Base-by-base conservation (phyloP, 1,139 yeast species). In the Blastobotrys persicus region DNA sequence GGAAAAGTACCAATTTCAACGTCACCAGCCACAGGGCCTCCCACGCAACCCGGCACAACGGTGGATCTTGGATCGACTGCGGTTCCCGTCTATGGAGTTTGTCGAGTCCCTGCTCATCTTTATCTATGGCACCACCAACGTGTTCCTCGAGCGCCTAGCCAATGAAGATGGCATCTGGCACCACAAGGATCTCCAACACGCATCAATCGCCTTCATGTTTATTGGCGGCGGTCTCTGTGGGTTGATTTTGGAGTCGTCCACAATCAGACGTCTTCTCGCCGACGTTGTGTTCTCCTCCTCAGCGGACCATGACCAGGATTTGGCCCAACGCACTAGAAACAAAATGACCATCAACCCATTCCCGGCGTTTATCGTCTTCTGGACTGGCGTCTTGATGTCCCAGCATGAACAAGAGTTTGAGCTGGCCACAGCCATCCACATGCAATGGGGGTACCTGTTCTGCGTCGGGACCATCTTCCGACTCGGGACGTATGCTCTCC, bases 381-480 rank as follows among this genome's bases (percentile, higher is more conserved):
- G 97, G 96, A 92, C 98, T 0, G 98, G 98, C 20, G 76, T 85
- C n/a, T 75, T 92, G 55, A 92, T 92, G 98, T 88, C 97, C 1
- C 88, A 85, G 67, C 98, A 92, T 68, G 83, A 81, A 44, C 98
- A 92, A 69, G 88, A 91, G 2, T 82, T 92, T 0, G 73, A 67
- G 44, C 76, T 85, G 31, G 82, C 96, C 1, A 88, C 98, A 1
- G 73, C 71, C 32, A 79, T 92, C 54, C 98, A 92, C 66, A 71
- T 78, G 47, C 97, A 88, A 70, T 92, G 98, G 98, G 98, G 98
- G 4, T 76, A 77, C 51, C 68, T 92, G 61, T 75, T 92, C 54
- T 78, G 89, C 14, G 76, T 80, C 56, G 98, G 88, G 1, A 84
- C 96, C 4, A 76, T 81, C 12, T 82, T 88, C 70, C 77, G 98